These are phyloP conservation scores for Paramecium caudatum DNA, from an alignment of 73 alveolate genomes.

Conservation along the genomic window DNA sequence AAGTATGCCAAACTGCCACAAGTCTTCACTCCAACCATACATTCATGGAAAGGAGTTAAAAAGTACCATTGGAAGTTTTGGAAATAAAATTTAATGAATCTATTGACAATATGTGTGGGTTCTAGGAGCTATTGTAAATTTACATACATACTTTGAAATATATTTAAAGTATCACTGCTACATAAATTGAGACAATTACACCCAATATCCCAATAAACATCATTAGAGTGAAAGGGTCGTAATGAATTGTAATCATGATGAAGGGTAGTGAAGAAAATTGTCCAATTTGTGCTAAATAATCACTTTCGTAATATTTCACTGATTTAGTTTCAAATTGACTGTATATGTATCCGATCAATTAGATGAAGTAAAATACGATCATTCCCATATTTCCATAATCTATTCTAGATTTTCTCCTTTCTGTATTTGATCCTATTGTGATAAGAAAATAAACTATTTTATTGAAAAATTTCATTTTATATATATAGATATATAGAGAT, in stretches of 20 bases:
- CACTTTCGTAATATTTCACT: neutral
- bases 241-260: neutral
- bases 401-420: conserved; percentile 10
- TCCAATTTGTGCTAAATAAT: conserved; percentile 52
- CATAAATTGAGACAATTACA: neutral
- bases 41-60: conserved; percentile 44
- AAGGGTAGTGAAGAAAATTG: conserved; percentile 13
- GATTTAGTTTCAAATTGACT: conserved; percentile 16
- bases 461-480: conserved; percentile 27
- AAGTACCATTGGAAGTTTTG: conserved; percentile 22
- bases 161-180: neutral
- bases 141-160: neutral
- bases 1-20: conserved; percentile 33
- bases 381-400: conserved; percentile 34
- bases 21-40: neutral
- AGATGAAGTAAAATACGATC: conserved; percentile 36
- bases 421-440: conserved; percentile 13
- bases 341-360: conserved; percentile 40
- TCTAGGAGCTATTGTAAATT: neutral
- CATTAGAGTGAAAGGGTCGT: conserved; percentile 6
- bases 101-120: neutral
- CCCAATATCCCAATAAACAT: neutral
- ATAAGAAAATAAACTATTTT: conserved; percentile 14
- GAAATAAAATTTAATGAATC: conserved; percentile 15
- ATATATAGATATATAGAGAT: too few species aligned